Conservation (phyloP, 1,284 basidiomycete genomes). For the Gomphus sp. region DNA sequence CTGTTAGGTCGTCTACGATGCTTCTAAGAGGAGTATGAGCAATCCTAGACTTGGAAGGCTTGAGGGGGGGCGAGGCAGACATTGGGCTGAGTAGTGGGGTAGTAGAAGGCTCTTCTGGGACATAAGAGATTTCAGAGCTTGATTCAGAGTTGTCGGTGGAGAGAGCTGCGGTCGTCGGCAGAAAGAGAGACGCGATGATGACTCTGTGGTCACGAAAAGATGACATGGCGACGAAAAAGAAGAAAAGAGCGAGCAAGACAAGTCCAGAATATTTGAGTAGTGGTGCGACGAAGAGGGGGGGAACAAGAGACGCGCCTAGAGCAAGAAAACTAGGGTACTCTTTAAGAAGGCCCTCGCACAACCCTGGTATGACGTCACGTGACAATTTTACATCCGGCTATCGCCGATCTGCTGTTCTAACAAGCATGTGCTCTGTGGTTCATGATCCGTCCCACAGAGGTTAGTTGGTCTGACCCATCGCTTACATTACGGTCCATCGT, state of each 20-base stretch:
- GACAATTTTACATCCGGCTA: neutral
- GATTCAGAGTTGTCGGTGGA: conserved; percentile 38
- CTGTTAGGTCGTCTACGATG: conserved; percentile 68
- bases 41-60: neutral
- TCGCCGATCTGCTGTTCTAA: neutral
- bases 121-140: conserved; percentile 3
- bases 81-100: neutral
- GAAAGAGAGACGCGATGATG: conserved; percentile 70
- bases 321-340: neutral
- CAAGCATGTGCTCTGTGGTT: no score
- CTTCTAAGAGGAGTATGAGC: conserved; percentile 23
- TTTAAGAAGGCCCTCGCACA: neutral
- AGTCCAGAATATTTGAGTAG: neutral
- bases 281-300: neutral
- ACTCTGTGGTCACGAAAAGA: conserved; percentile 44
- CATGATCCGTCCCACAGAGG: no score
- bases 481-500: no score
- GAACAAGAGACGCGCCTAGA: neutral
- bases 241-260: neutral
- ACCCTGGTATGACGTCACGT: neutral
- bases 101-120: neutral
- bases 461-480: no score
- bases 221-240: conserved; percentile 10
- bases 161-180: conserved; percentile 58
- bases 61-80: neutral